A percentile compares a stretch with the other conserved stretches of the same genome.
Conservation (phyloP, 768 basidiomycete species). For the Termitomyces sp. region DNA sequence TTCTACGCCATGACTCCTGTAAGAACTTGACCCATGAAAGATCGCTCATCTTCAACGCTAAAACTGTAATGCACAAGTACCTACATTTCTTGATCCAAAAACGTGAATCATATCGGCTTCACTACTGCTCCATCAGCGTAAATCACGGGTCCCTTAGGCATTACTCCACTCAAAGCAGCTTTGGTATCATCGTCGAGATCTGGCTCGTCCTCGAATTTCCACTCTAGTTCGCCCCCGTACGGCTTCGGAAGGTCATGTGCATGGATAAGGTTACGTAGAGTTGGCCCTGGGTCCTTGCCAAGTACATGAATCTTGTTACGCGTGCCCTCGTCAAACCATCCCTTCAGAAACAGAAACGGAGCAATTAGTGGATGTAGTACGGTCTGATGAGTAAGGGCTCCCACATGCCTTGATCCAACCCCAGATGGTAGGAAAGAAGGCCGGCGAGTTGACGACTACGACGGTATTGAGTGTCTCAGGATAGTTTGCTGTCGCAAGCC, state of each 20-base stretch:
- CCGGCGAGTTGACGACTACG: conserved; percentile 74
- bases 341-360: conserved; percentile 28
- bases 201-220: conserved; percentile 67
- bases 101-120: neutral
- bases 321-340: conserved; percentile 80
- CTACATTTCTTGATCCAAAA: no score
- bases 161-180: conserved; percentile 36
- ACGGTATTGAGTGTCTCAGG: conserved; percentile 72
- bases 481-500: conserved; percentile 75
- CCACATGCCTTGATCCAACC: conserved; percentile 69
- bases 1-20: neutral
- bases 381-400: neutral
- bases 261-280: conserved; percentile 47
- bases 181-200: conserved; percentile 54
- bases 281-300: conserved; percentile 52
- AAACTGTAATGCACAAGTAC: neutral
- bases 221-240: conserved; percentile 76
- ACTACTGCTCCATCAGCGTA: conserved; percentile 43
- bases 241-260: conserved; percentile 50
- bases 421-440: conserved; percentile 84
- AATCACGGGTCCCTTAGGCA: conserved; percentile 55
- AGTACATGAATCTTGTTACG: conserved; percentile 76
- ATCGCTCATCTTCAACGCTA: neutral
- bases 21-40: no score
- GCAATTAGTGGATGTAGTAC: neutral